Evolutionary conservation across 1,139 yeast species (phyloP), one percentile per base, ranked within the genome.

Genomic region (Barnettozyma hawaiiensis): DNA sequence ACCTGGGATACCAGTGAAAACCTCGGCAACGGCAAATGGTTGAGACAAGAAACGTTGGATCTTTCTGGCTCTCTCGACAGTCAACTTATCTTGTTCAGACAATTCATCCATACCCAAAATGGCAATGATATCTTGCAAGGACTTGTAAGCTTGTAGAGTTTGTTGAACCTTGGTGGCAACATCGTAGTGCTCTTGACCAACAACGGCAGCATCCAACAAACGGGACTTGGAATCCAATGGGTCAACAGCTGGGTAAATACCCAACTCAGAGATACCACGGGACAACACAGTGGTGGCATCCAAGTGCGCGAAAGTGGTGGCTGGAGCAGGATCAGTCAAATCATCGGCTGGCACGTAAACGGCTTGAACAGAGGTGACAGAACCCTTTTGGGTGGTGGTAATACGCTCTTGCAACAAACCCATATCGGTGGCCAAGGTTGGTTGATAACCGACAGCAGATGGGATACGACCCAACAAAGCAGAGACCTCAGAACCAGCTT

Each of bases 381-480:
- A 92, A 81, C 98, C 98, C 82, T 92, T 92, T 75, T 80, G 82
- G 72, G 98, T 92, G 76, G 97, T 90, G 76, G 98, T 92, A 75
- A 92, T 92, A 82, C 98, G 94, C 80, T 92, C 98, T 81, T 92
- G 98, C 70, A 92, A 82, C 71, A 89, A 83, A 86, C 98, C 98
- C 97, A 92, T 92, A 89, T 92, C 98, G 65, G 98, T 92, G 78
- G 98, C 96, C 76, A 92, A 83, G 62, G 98, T 92, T 72, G 98
- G 98, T 79, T 92, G 98, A 76, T 92, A 92, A 87, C 98, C 98
- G 87, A 92, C 98, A 63, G 98, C 98, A 58, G 98, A 92, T 71
- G 98, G 98, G 72, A 92, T 92, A 86, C 98, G 97, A 78, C 98
- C 98, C 70, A 92, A 81, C 76, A 92, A 81, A 60, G 98, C 98